These are phyloP conservation scores for Canavalia gladiata DNA, from an alignment of 306 rosid species.

Conservation along the genomic window DNA sequence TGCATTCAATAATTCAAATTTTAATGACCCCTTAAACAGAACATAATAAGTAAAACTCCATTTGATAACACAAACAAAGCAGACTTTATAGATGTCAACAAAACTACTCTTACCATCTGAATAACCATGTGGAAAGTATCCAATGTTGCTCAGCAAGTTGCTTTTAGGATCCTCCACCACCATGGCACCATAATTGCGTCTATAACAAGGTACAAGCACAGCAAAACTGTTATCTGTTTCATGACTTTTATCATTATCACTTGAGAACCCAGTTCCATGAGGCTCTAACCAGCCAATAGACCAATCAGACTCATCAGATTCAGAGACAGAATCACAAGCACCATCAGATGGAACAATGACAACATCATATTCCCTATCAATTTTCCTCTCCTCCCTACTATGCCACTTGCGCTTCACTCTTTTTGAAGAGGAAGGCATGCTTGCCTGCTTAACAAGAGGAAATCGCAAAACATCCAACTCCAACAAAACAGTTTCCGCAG, in stretches of 20 bases:
- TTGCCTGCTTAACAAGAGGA: slow-evolving; percentile 62
- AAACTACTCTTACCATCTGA: slow-evolving; percentile 73
- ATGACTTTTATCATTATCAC: slow-evolving; percentile 54
- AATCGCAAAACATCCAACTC: slow-evolving; percentile 81
- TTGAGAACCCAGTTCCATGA: slow-evolving; percentile 89
- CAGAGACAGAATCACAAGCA: slow-evolving; percentile 86
- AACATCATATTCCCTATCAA: slow-evolving; percentile 84
- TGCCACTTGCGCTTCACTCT: slow-evolving; percentile 89
- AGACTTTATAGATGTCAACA: slow-evolving; percentile 16
- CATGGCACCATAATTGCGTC: slow-evolving; percentile 54
- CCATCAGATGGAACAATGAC: slow-evolving; percentile 96
- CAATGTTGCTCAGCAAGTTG: slow-evolving; percentile 65
- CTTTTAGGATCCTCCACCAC: slow-evolving; percentile 54
- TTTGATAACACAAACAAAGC: slow-evolving; percentile 13
- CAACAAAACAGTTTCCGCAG: slow-evolving; percentile 61
- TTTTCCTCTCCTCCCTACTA: slow-evolving; percentile 86
- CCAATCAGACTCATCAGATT: slow-evolving; percentile 94
- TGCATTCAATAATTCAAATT: slow-evolving; percentile 28
- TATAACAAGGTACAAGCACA: slow-evolving; percentile 93
- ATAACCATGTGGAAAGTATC: slow-evolving; percentile 68
- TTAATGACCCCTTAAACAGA: neutral
- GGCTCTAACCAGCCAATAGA: slow-evolving; percentile 98
- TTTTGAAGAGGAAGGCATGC: slow-evolving; percentile 69
- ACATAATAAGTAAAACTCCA: neutral
- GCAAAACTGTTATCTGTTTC: slow-evolving; percentile 90